phyloP scores from a whole-genome alignment of 176 grass and related monocot genomes.

The Poa annua region DNA sequence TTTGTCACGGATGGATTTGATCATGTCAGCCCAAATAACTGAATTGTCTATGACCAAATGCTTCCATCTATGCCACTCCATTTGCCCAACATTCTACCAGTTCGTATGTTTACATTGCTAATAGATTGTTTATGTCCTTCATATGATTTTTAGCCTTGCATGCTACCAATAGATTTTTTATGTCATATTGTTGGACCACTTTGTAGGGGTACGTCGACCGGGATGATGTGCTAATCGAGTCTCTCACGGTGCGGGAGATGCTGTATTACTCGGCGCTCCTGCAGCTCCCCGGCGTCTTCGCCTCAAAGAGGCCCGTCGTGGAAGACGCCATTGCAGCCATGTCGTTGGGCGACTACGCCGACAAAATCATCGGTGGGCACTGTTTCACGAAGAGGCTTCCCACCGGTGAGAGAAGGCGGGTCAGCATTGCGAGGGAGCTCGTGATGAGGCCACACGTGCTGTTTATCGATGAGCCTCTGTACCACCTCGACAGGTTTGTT shows the following conservation, averaged over 20 bases:
- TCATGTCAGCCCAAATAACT: background rate
- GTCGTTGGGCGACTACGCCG: constrained; percentile 76
- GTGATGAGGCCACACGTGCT: constrained; percentile 87
- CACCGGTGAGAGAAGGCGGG: constrained; percentile 73
- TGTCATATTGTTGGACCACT: background rate
- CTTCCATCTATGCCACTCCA: background rate
- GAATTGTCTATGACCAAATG: background rate
- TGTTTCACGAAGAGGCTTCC: constrained; percentile 70
- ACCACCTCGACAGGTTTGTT: constrained; percentile 87
- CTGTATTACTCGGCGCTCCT: constrained; percentile 77
- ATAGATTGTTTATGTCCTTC: too few species aligned
- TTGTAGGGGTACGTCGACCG: constrained; percentile 87
- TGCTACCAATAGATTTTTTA: background rate
- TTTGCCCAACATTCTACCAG: background rate
- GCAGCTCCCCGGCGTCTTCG: constrained; percentile 78
- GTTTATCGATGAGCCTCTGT: constrained; percentile 92
- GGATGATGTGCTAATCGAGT: constrained; percentile 76
- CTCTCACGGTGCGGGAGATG: constrained; percentile 92
- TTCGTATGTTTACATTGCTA: background rate
- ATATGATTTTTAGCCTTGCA: background rate
- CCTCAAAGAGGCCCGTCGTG: constrained; percentile 64
- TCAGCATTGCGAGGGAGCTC: constrained; percentile 91
- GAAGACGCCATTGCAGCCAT: constrained; percentile 84
- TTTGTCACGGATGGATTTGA: background rate
- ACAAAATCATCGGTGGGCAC: constrained; percentile 86